phyloP scores from a whole-genome alignment of 176 grass and related monocot genomes.

The Avena atlantica region DNA sequence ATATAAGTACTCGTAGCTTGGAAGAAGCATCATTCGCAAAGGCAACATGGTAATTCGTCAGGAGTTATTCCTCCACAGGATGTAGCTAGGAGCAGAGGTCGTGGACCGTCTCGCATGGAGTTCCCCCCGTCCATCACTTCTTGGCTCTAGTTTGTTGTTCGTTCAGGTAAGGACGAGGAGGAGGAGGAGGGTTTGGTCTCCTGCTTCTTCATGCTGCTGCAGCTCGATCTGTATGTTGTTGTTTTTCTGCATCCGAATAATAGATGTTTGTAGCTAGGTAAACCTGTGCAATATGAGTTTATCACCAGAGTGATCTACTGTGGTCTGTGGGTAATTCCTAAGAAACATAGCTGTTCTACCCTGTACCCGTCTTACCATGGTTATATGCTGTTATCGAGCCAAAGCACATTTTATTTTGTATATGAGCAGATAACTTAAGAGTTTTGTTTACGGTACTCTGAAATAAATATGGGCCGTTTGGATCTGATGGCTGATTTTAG shows the following conservation, averaged over 20 bases:
- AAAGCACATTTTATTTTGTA: neutral
- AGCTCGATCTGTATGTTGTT: constrained; percentile 19
- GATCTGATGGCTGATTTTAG: too few relatives aligned
- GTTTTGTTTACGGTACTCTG: too few relatives aligned
- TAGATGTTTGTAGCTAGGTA: neutral
- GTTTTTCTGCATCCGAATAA: neutral
- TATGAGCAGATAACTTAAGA: neutral
- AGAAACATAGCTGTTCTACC: neutral
- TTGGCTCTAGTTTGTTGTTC: constrained; percentile 25
- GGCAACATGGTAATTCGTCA: constrained; percentile 16
- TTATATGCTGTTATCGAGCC: neutral
- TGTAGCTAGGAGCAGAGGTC: constrained; percentile 41
- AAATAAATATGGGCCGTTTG: too few relatives aligned
- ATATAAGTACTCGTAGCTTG: constrained; percentile 42
- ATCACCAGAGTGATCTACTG: neutral
- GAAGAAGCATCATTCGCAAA: constrained; percentile 34
- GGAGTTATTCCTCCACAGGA: constrained; percentile 29
- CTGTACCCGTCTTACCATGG: neutral
- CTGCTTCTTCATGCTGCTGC: neutral
- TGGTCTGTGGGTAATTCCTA: neutral
- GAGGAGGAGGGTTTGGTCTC: neutral
- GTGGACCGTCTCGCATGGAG: constrained; percentile 44
- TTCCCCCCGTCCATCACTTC: constrained; percentile 54
- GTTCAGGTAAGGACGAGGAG: constrained; percentile 23
- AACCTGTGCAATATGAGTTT: neutral